phyloP scores from a whole-genome alignment of 2,329 filamentous ascomycete species.

The Stagonosporopsis rhizophila region DNA sequence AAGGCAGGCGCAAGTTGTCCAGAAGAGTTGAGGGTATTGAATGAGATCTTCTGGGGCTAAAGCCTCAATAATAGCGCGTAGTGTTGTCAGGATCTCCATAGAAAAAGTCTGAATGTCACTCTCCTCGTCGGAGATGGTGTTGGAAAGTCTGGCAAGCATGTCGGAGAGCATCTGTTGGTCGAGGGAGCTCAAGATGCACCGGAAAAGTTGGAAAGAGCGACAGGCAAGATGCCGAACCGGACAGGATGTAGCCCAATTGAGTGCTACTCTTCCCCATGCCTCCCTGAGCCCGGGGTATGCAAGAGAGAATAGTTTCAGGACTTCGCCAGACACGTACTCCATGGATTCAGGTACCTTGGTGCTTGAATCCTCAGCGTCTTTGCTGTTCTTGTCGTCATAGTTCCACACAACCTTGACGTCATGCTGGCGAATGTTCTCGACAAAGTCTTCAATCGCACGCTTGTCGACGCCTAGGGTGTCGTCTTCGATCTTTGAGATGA shows the following conservation, averaged over 20 bases:
- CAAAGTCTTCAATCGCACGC: slow-evolving; percentile 81
- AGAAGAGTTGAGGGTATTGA: slow-evolving; percentile 94
- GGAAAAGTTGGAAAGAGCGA: slow-evolving; percentile 95
- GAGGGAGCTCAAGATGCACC: slow-evolving; percentile 87
- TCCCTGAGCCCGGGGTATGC: slow-evolving; percentile 87
- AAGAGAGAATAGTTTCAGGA: slow-evolving; percentile 84
- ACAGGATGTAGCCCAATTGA: slow-evolving; percentile 97
- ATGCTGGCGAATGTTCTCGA: slow-evolving; percentile 84
- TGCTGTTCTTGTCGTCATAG: slow-evolving; percentile 91
- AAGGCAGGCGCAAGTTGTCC: slow-evolving; percentile 95
- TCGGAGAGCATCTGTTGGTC: slow-evolving; percentile 95
- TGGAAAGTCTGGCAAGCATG: slow-evolving; percentile 93
- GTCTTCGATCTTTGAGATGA: slow-evolving; percentile 80
- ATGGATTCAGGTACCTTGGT: slow-evolving; percentile 87
- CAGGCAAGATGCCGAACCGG: slow-evolving; percentile 94
- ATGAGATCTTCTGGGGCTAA: slow-evolving; percentile 80
- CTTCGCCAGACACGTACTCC: slow-evolving; percentile 80
- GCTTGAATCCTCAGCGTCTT: slow-evolving; percentile 69
- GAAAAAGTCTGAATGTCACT: slow-evolving; percentile 94
- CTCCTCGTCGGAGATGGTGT: slow-evolving; percentile 95
- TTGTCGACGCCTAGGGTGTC: slow-evolving; percentile 70
- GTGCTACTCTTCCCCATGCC: slow-evolving; percentile 85
- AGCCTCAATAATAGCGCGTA: slow-evolving; percentile 89
- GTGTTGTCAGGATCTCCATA: slow-evolving; percentile 94
- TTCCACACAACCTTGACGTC: slow-evolving; percentile 88